Conservation (phyloP, 306 rosid genomes). For the Vigna reflexopilosa region DNA sequence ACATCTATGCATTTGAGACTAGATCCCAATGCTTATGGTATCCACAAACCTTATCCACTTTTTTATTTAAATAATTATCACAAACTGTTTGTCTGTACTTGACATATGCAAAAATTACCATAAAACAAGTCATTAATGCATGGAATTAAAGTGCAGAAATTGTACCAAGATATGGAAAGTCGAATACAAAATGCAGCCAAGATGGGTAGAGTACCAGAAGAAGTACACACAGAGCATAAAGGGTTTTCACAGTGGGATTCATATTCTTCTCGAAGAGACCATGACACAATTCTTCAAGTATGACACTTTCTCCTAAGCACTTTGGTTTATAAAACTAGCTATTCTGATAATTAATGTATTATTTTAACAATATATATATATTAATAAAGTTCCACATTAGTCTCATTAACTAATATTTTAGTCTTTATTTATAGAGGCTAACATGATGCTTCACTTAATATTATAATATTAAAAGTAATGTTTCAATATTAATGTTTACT, state of each 20-base stretch:
- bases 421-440: too few species aligned
- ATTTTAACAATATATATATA: too few species aligned
- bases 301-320: neutral
- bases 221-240: conserved; percentile 43
- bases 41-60: too few species aligned
- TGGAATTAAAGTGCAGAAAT: conserved; percentile 44
- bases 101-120: neutral
- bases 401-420: too few species aligned
- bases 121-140: neutral
- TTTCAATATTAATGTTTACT: neutral
- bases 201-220: conserved; percentile 50
- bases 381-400: neutral
- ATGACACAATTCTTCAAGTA: conserved; percentile 69
- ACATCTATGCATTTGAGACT: too few species aligned
- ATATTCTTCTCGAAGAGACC: conserved; percentile 60
- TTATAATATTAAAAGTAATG: neutral
- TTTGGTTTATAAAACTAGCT: neutral
- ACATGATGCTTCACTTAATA: neutral
- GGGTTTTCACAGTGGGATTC: conserved; percentile 68
- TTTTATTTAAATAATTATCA: too few species aligned
- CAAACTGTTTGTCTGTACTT: too few species aligned
- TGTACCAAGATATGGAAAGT: conserved; percentile 67
- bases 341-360: too few species aligned
- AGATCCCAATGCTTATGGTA: too few species aligned
- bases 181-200: conserved; percentile 51